Evolutionary conservation across 2,329 filamentous ascomycete genomes (phyloP).

Genomic region (Colletotrichum somersetense): DNA sequence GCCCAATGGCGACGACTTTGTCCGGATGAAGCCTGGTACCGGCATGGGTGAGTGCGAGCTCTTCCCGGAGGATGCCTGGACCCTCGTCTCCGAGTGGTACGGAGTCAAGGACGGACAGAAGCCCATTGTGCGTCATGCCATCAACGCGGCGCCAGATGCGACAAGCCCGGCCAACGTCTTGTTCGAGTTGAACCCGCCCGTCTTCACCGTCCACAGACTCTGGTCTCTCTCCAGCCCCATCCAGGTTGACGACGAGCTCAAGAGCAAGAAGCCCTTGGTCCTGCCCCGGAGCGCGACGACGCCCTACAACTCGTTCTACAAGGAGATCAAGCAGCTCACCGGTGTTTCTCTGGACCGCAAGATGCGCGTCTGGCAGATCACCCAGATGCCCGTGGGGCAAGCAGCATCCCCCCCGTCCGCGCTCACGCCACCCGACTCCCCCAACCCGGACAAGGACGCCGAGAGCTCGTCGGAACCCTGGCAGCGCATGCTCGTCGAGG

Average conservation of each 20-base stretch:
- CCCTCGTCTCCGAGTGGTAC: constrained; percentile 85
- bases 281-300: constrained; percentile 79
- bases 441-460: constrained; percentile 49
- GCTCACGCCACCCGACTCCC: constrained; percentile 58
- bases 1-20: constrained; percentile 67
- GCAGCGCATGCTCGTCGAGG: constrained; percentile 59
- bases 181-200: constrained; percentile 86
- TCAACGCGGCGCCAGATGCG: constrained; percentile 77
- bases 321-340: constrained; percentile 75
- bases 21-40: constrained; percentile 78
- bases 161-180: constrained; percentile 73
- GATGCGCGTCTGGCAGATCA: constrained; percentile 80
- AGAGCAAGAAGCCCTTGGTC: constrained; percentile 70
- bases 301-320: constrained; percentile 80
- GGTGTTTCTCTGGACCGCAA: constrained; percentile 78
- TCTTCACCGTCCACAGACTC: constrained; percentile 87
- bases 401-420: constrained; percentile 54
- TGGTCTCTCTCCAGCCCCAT: constrained; percentile 71
- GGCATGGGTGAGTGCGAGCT: constrained; percentile 80
- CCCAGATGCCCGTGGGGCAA: constrained; percentile 54
- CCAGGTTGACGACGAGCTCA: constrained; percentile 68
- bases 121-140: constrained; percentile 80
- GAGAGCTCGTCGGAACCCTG: constrained; percentile 49
- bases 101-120: constrained; percentile 77
- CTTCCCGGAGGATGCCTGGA: constrained; percentile 85